Conservation (phyloP, 495 filamentous ascomycete species). For the Annulohypoxylon bovei region DNA sequence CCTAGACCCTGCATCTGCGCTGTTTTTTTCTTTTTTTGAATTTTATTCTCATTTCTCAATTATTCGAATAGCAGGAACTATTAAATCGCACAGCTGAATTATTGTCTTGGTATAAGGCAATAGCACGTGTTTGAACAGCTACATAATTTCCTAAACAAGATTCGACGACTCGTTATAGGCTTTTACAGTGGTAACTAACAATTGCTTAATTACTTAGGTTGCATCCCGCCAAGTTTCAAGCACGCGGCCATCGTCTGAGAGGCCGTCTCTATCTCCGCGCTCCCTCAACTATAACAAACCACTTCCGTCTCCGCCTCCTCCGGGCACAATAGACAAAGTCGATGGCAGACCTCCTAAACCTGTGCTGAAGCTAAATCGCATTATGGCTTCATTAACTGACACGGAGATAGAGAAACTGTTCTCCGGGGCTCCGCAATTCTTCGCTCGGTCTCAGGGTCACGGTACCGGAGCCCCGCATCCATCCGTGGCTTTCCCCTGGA, state of each 20-base stretch:
- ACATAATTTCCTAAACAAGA: not conserved
- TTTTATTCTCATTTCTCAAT: conserved; percentile 24
- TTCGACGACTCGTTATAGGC: not conserved
- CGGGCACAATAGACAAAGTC: conserved; percentile 54
- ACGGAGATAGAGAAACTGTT: conserved; percentile 74
- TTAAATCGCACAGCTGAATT: conserved; percentile 2
- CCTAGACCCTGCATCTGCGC: conserved; percentile 42
- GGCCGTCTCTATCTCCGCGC: conserved; percentile 49
- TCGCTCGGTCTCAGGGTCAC: conserved; percentile 65
- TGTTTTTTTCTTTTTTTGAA: conserved; percentile 34
- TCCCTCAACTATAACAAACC: conserved; percentile 61
- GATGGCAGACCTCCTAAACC: conserved; percentile 52
- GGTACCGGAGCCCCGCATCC: conserved; percentile 67
- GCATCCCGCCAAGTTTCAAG: conserved; percentile 32
- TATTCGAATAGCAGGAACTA: conserved; percentile 21
- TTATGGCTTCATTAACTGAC: conserved; percentile 66
- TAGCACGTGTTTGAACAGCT: conserved; percentile 26
- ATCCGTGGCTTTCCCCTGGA: conserved; percentile 75
- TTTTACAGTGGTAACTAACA: not conserved
- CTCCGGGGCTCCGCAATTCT: conserved; percentile 81
- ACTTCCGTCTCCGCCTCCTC: conserved; percentile 60
- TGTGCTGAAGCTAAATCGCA: conserved; percentile 60
- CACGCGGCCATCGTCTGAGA: conserved; percentile 37
- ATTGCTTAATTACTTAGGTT: conserved; percentile 11
- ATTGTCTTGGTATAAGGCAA: conserved; percentile 23